A percentile compares a stretch with the other conserved stretches of the same genome.
Evolutionary conservation across 305 asterid species (phyloP).

Genomic region (Fraxinus ornus): DNA sequence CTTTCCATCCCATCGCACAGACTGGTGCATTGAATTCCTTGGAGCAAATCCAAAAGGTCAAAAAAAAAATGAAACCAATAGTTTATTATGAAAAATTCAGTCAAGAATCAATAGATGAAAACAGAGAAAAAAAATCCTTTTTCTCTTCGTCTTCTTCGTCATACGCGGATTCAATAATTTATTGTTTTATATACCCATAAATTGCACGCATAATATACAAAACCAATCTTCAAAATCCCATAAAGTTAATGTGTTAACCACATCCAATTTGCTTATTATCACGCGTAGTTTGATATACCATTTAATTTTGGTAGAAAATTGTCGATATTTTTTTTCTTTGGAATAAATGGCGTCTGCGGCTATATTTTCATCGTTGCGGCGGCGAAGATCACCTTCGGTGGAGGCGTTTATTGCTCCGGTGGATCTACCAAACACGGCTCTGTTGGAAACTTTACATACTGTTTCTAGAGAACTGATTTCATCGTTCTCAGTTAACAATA

Average conservation of each 20-base stretch:
- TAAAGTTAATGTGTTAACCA: not conserved
- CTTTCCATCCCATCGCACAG: conserved; percentile 38
- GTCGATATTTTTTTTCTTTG: not conserved
- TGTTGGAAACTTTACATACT: conserved; percentile 52
- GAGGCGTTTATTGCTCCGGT: conserved; percentile 81
- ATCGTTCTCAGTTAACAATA: conserved; percentile 41
- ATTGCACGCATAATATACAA: not conserved
- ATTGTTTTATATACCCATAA: not conserved
- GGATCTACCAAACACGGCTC: conserved; percentile 56
- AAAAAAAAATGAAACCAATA: not conserved
- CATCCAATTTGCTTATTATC: not conserved
- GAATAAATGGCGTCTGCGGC: conserved; percentile 76
- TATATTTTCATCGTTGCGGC: conserved; percentile 75
- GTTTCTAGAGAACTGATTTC: conserved; percentile 56
- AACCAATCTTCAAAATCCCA: not conserved
- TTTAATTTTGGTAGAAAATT: not conserved
- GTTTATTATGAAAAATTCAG: conserved; percentile 30
- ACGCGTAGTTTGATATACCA: conserved; percentile 9
- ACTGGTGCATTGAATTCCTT: conserved; percentile 40
- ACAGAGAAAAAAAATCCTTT: conserved; percentile 6
- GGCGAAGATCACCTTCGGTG: conserved; percentile 81
- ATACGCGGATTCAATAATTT: conserved; percentile 56
- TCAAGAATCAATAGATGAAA: conserved; percentile 28
- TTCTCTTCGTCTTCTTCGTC: conserved; percentile 24
- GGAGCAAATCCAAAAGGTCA: not conserved